Evolutionary conservation across 148 eudicot genomes (phyloP), one percentile per base, ranked within the genome.

Genomic region (Fallopia convolvulus): DNA sequence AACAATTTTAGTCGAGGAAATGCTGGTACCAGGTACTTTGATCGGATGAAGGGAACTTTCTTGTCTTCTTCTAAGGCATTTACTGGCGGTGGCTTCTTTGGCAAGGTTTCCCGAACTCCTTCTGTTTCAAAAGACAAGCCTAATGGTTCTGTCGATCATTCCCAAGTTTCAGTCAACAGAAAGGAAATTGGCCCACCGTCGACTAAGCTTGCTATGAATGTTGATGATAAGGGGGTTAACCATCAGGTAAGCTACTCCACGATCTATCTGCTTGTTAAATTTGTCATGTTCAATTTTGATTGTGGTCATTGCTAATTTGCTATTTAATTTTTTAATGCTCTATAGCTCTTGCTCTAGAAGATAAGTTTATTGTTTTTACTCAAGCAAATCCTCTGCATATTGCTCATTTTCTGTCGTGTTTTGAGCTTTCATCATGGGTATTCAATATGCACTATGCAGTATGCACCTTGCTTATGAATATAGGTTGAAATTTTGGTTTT

Each of bases 1-100:
- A 83, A 83, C 83, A 90, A 55, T 85, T 79, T 85, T 85, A 83
- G 77, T 81, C 83, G 86, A 77, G 99, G 84, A 75, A 84, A 83
- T 86, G 90, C 86, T 77, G 94, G 97, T 79, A 76, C 97, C 44
- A 84, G 97, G 86, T 92, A 94, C 83, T 86, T 94, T 73, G 97
- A 94, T 79, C 89, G 92, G 36, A 82, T 94, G 97, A 88, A 77
- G 88, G 97, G 99, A 41, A 90, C 94, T 21, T 79, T 94, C 79
- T 83, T 92, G 61, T 92, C 96, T 70, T 89, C 98, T 76, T 94
- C 96, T 12, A 90, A 89, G 84, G 97, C 96, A 85, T 84, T 94
- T 73, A 83, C 91, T 84, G 91, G 96, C 75, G 83, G 90, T 81
- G 84, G 88, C 78, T 92, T 92, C 78, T 95, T 92, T 83, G 90